Base-by-base conservation (phyloP, 1,284 basidiomycete species). In the Marasmius oreades region DNA sequence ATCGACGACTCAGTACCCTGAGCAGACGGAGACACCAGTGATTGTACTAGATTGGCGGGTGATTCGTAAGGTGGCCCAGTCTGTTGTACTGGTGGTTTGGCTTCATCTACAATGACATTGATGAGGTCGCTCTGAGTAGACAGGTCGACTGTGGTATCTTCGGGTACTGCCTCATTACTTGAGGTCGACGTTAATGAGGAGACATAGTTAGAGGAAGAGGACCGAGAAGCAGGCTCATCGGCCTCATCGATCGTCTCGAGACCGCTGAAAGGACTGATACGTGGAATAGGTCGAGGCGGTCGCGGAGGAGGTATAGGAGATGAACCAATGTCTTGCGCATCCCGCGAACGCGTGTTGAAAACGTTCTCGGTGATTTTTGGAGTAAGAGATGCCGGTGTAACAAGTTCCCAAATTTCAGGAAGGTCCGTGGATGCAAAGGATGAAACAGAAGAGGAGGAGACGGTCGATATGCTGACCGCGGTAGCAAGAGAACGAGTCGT, bases 191-290 rank as follows among this genome's bases (percentile, higher is more conserved):
- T 24, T 5, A 50, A 16, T 14, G 47, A 50, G 18, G 47, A 50
- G 47, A 28, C 14, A 24, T 33, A 50, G 16, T 50, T 31, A 5
- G 47, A 50, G 8, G 47, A 50, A 28, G 47, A 50, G 6, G 47
- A 50, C n/a, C 23, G 18, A 18, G 47, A 50, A 7, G 24, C 24
- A 14, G 47, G 47, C 28, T 50, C 47, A 12, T 50, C 47, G 10
- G 14, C 6, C 28, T 50, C 47, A 20, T 50, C 28, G 47, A 50
- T 50, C 6, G 47, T 50, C 18, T 50, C 47, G 26, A 50, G 26
- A 26, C 47, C 47, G 26, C 47, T 31, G 47, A 50, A 50, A 2
- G 47, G 47, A 33, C 47, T 50, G 16, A 31, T 33, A n/a, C 47
- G 47, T 26, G 47, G 47, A 18, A 16, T 18, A n/a, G 31, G 26